These are phyloP conservation scores for Phaeodactylum tricornutum DNA, from an alignment of 108 stramenopile genomes.

Conservation along the genomic window DNA sequence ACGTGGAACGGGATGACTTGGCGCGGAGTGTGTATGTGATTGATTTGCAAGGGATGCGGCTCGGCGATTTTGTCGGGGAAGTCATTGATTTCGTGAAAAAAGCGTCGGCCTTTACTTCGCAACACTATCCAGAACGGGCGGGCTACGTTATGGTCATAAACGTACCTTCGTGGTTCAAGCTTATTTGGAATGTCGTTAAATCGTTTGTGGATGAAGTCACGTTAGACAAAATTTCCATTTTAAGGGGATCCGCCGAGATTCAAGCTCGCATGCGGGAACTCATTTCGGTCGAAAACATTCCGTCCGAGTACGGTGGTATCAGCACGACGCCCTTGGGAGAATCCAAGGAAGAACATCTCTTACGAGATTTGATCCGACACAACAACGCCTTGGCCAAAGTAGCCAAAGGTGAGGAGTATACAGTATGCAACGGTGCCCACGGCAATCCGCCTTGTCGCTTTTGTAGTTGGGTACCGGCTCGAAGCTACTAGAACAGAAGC, in stretches of 20 bases:
- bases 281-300: conserved; percentile 57
- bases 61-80: conserved; percentile 72
- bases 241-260: conserved; percentile 34
- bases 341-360: conserved; percentile 38
- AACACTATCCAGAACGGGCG: conserved; percentile 72
- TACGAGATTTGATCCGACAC: conserved; percentile 36
- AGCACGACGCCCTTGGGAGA: conserved; percentile 39
- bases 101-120: conserved; percentile 34
- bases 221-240: conserved; percentile 41
- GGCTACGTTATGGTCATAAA: conserved; percentile 17
- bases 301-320: conserved; percentile 58
- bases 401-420: conserved; percentile 16
- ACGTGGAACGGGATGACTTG: conserved; percentile 43
- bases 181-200: conserved; percentile 63
- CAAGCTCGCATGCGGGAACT: conserved; percentile 26
- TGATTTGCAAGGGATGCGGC: conserved; percentile 60
- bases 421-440: conserved; percentile 17
- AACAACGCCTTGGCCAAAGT: conserved; percentile 32
- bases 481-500: too few species aligned
- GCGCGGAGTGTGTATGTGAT: conserved; percentile 45
- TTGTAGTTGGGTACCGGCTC: conserved; percentile 23
- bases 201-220: conserved; percentile 53
- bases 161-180: conserved; percentile 29
- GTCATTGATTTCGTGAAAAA: conserved; percentile 57
- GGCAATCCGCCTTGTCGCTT: conserved; percentile 20